phyloP scores from a whole-genome alignment of 2,329 filamentous ascomycete genomes.

The Pseudopyrenochaeta lycopersici region DNA sequence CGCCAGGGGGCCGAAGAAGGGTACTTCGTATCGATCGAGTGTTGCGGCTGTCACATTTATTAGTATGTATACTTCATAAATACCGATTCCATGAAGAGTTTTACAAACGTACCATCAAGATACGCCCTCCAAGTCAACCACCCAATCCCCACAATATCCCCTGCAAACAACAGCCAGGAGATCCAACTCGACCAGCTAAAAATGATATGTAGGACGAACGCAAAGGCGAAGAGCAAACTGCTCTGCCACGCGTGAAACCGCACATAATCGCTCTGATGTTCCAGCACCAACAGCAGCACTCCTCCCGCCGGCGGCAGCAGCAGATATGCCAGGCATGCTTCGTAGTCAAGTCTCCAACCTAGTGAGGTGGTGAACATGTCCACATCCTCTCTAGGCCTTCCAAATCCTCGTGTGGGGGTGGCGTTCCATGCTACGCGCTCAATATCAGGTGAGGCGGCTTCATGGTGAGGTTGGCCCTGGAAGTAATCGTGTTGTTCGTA shows the following conservation, averaged over 20 bases:
- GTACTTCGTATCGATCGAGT: conserved; percentile 78
- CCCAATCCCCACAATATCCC: conserved; percentile 78
- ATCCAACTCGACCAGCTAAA: conserved; percentile 86
- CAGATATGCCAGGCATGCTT: conserved; percentile 90
- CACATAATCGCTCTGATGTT: conserved; percentile 97
- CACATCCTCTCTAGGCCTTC: conserved; percentile 70
- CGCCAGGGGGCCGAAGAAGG: conserved; percentile 84
- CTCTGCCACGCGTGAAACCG: conserved; percentile 98
- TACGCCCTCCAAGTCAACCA: conserved; percentile 84
- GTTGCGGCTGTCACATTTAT: conserved; percentile 62
- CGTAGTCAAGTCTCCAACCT: conserved; percentile 85
- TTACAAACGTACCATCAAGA: conserved; percentile 71
- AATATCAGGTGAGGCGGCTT: conserved; percentile 22
- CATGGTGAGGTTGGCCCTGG: conserved; percentile 12
- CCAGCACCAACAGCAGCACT: conserved; percentile 82
- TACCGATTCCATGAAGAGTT: conserved; percentile 1
- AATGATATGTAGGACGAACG: conserved; percentile 78
- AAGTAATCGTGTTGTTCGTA: conserved; percentile 55
- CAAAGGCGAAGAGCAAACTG: conserved; percentile 78
- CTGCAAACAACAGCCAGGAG: conserved; percentile 82
- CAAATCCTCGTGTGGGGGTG: conserved; percentile 24
- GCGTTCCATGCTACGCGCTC: conserved; percentile 44
- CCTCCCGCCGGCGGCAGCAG: conserved; percentile 85
- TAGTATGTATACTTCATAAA: conserved; percentile 3
- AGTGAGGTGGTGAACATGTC: conserved; percentile 86